These are phyloP conservation scores for Emmonsia crescens DNA, from an alignment of 2,329 filamentous ascomycete genomes.

Conservation along the genomic window DNA sequence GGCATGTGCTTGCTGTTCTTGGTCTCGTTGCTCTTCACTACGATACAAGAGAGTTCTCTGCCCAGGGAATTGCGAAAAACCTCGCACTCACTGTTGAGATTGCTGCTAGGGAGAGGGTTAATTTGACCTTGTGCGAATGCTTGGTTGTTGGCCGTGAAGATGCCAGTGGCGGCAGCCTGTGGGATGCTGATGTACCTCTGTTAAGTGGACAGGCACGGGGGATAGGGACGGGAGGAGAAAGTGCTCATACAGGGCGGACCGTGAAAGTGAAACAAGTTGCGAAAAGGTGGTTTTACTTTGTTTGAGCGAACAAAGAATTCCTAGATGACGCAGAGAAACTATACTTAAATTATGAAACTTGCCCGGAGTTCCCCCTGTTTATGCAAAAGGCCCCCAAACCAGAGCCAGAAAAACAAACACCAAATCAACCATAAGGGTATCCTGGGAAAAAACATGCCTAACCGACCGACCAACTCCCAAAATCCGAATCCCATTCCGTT, in stretches of 20 bases:
- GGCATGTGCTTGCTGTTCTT: slow-evolving; percentile 30
- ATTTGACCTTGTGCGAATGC: slow-evolving; percentile 34
- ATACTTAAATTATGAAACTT: not conserved
- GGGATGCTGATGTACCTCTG: slow-evolving; percentile 47
- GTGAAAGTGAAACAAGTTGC: slow-evolving; percentile 49
- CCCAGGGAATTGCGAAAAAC: slow-evolving; percentile 38
- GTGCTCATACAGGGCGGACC: slow-evolving; percentile 47
- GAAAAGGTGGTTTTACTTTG: slow-evolving; percentile 55
- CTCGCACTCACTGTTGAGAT: slow-evolving; percentile 32
- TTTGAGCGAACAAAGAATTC: slow-evolving; percentile 24
- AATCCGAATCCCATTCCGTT: not conserved
- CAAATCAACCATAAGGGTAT: slow-evolving; percentile 2
- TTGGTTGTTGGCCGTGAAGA: slow-evolving; percentile 22
- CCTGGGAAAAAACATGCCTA: not conserved
- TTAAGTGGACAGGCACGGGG: slow-evolving; percentile 43
- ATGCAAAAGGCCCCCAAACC: not conserved
- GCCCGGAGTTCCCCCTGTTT: not conserved
- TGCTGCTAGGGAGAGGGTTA: slow-evolving; percentile 19
- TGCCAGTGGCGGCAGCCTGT: slow-evolving; percentile 28
- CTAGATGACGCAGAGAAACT: not conserved
- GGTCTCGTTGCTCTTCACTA: slow-evolving; percentile 33
- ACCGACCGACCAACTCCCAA: slow-evolving; percentile 2
- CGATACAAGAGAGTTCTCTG: slow-evolving; percentile 36
- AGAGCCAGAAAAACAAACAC: not conserved
- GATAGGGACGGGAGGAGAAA: slow-evolving; percentile 39